These are phyloP conservation scores for Amylocystis lapponica DNA, from an alignment of 768 basidiomycete species.

Conservation along the genomic window DNA sequence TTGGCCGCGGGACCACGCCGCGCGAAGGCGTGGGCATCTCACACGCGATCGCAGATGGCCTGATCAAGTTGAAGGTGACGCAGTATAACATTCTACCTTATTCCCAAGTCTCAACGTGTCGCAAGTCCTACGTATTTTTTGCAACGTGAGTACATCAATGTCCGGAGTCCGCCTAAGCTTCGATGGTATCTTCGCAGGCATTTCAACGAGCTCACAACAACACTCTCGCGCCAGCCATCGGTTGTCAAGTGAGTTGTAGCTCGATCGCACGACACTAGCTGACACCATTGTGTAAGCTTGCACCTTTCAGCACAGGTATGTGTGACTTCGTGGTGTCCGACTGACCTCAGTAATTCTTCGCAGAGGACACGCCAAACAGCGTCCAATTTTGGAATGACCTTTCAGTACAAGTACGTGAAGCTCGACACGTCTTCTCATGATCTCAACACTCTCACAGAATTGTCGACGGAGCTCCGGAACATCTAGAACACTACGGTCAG, in stretches of 20 bases:
- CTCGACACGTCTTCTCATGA: neutral
- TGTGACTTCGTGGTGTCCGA: neutral
- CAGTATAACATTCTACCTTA: neutral
- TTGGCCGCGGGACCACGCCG: constrained; percentile 89
- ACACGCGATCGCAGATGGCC: constrained; percentile 76
- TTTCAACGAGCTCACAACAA: constrained; percentile 73
- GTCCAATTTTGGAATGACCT: constrained; percentile 61
- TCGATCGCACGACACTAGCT: neutral
- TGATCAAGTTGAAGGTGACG: constrained; percentile 63
- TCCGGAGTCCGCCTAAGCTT: neutral
- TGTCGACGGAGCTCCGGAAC: constrained; percentile 61
- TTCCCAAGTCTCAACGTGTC: neutral
- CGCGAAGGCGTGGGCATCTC: constrained; percentile 77
- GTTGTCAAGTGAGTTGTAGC: constrained; percentile 63
- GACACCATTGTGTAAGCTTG: constrained; percentile 41
- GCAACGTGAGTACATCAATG: constrained; percentile 56
- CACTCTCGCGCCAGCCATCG: constrained; percentile 70
- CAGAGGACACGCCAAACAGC: constrained; percentile 51
- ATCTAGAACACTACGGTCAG: constrained; percentile 67
- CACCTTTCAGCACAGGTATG: constrained; percentile 79
- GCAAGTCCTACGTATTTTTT: constrained; percentile 82
- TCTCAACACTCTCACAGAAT: constrained; percentile 42
- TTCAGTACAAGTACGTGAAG: constrained; percentile 64
- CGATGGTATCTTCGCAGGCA: constrained; percentile 43
- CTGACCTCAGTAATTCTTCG: neutral